A percentile compares a stretch with the other conserved stretches of the same genome.
Conservation (phyloP, 2,329 filamentous ascomycete genomes). For the Hypoxylon sp. region DNA sequence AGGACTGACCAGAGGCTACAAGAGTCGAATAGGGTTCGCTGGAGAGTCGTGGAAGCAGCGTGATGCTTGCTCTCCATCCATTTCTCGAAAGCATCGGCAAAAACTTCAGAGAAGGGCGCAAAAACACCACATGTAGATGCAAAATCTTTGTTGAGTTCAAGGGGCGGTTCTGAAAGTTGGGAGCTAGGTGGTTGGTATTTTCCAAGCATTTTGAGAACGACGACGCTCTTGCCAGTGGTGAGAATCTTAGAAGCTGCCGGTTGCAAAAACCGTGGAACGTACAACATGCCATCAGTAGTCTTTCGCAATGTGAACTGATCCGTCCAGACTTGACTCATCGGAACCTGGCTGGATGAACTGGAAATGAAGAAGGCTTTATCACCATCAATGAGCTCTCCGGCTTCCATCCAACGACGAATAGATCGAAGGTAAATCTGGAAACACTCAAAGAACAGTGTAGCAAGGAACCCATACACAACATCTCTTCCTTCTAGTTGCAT, state of each 20-base stretch:
- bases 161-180: conserved; percentile 59
- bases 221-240: conserved; percentile 88
- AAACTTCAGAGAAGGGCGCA: conserved; percentile 81
- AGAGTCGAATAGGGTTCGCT: conserved; percentile 75
- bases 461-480: conserved; percentile 73
- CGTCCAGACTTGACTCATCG: conserved; percentile 80
- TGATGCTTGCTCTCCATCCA: conserved; percentile 85
- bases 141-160: conserved; percentile 72
- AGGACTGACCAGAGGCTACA: conserved; percentile 78
- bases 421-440: conserved; percentile 86
- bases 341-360: conserved; percentile 68
- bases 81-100: conserved; percentile 77
- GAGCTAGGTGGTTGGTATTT: conserved; percentile 60
- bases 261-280: conserved; percentile 82
- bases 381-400: conserved; percentile 75
- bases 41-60: conserved; percentile 76
- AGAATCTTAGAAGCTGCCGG: conserved; percentile 81
- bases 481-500: conserved; percentile 79
- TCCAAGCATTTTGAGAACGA: conserved; percentile 83
- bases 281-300: conserved; percentile 71
- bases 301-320: conserved; percentile 78
- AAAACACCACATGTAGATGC: conserved; percentile 63
- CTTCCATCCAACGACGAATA: conserved; percentile 87
- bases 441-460: conserved; percentile 82
- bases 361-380: conserved; percentile 84